Conservation (phyloP, 1,284 basidiomycete species). For the Inonotus hispidus region DNA sequence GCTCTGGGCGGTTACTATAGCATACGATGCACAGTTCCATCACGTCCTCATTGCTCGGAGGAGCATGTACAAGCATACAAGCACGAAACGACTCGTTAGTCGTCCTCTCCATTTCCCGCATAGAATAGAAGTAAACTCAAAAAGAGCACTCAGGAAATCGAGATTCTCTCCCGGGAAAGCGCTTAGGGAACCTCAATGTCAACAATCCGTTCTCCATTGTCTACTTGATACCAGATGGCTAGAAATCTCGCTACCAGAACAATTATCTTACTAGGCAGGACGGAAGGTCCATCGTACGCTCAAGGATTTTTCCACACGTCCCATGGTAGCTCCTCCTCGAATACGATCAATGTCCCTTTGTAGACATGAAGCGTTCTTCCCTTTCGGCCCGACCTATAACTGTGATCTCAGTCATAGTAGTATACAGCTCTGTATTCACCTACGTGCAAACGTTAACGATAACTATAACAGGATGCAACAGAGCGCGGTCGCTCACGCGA, state of each 20-base stretch:
- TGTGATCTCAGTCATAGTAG: constrained; percentile 35
- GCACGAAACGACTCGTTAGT: too few species aligned
- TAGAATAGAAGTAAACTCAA: too few species aligned
- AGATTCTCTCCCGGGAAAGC: constrained; percentile 32
- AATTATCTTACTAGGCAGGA: background rate
- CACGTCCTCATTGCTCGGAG: too few species aligned
- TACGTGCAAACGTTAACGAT: too few species aligned
- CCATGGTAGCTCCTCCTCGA: constrained; percentile 45
- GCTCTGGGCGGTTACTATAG: too few species aligned
- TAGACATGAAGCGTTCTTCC: constrained; percentile 38
- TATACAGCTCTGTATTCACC: constrained; percentile 1
- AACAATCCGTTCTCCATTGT: constrained; percentile 41
- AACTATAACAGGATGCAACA: too few species aligned
- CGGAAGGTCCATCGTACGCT: constrained; percentile 20
- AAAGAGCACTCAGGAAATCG: constrained; percentile 26
- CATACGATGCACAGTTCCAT: too few species aligned
- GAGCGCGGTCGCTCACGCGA: too few species aligned
- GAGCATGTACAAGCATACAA: too few species aligned
- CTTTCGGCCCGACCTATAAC: too few species aligned
- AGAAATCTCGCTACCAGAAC: background rate
- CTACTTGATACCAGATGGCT: constrained; percentile 40
- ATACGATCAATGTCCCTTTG: constrained; percentile 39
- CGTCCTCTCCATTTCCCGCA: too few species aligned
- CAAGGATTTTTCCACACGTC: constrained; percentile 32
- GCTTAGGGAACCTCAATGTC: constrained; percentile 40